Conservation (phyloP, 805 yeast genomes). For the Ogataea ganodermae region DNA sequence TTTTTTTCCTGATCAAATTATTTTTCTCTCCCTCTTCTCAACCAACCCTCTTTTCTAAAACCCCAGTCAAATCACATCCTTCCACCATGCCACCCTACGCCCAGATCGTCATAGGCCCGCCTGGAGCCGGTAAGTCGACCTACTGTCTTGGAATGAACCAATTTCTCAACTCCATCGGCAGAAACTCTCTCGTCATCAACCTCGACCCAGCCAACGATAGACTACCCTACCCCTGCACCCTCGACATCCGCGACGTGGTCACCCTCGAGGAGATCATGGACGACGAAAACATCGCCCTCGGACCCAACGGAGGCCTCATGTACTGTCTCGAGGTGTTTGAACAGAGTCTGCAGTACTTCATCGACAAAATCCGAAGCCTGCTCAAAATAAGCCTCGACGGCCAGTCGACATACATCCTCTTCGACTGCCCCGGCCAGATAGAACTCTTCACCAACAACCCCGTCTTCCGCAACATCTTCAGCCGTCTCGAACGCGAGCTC, state of each 20-base stretch:
- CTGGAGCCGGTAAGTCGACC: conserved; percentile 96
- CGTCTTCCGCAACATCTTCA: conserved; percentile 69
- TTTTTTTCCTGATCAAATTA: background rate
- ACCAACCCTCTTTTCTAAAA: background rate
- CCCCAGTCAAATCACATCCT: background rate
- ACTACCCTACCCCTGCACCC: conserved; percentile 53
- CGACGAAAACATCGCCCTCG: conserved; percentile 47
- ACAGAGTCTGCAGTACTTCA: conserved; percentile 57
- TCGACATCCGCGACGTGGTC: conserved; percentile 58
- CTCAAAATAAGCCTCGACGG: conserved; percentile 46
- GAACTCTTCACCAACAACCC: conserved; percentile 91
- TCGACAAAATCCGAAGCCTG: conserved; percentile 56
- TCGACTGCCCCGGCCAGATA: conserved; percentile 96
- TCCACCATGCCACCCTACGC: conserved; percentile 64
- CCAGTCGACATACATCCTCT: conserved; percentile 60
- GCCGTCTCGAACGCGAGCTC: conserved; percentile 57
- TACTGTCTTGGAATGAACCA: conserved; percentile 92
- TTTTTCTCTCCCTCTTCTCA: background rate
- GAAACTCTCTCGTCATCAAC: conserved; percentile 81
- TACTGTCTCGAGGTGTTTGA: conserved; percentile 75
- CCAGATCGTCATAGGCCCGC: conserved; percentile 95
- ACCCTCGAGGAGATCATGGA: conserved; percentile 63
- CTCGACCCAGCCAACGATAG: conserved; percentile 80
- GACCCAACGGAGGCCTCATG: conserved; percentile 86
- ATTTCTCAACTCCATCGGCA: conserved; percentile 90